Base-by-base conservation (phyloP, 371 early-diverging fungal genomes). In the Mucor racemosus region DNA sequence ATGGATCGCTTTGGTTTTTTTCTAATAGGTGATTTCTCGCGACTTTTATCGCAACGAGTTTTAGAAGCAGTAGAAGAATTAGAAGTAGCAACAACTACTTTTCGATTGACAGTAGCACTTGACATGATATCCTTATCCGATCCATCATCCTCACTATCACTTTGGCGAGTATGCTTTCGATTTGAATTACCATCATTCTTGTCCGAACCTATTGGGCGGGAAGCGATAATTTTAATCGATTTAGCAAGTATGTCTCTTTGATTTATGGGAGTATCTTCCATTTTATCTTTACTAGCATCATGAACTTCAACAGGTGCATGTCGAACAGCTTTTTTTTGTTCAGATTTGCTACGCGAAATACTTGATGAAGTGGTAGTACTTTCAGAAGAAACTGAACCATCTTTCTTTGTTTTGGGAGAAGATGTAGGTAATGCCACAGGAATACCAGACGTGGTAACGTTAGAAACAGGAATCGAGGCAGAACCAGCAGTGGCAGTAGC, bases 221-320 rank as follows among this genome's bases (percentile, higher is more conserved):
- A 61, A 21, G 61, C 48, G 14, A 46, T 61, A 11, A 61, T 61
- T 61, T 48, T 46, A 19, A 61, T 61, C 17, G 36, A 46, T 36
- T 61, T 61, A 19, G 61, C 61, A 36, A 61, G 46, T 1, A 55
- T 55, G 10, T 55, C 55, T 31, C 55, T 13, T 3, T 55, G 55
- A 9, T 17, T 31, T 6, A 13, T 5, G 14, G 33, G n/a, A n/a
- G 34, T 14, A 15, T 13, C 14, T 9, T 55, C 55, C 8, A 35
- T 15, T 3, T 34, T 5, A 7, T 55, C n/a, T 11, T 55, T 33
- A 17, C 17, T 50, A 9, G 21, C 7, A 34, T 35, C 55, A 34
- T 31, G 14, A 35, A 6, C 9, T 4, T 50, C 19, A 13, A 5
- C 21, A 5, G 50, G 11, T 3, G 13, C 19, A 3, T 26, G 48